phyloP scores from a whole-genome alignment of 345 rosid species.

The Brassica incana region DNA sequence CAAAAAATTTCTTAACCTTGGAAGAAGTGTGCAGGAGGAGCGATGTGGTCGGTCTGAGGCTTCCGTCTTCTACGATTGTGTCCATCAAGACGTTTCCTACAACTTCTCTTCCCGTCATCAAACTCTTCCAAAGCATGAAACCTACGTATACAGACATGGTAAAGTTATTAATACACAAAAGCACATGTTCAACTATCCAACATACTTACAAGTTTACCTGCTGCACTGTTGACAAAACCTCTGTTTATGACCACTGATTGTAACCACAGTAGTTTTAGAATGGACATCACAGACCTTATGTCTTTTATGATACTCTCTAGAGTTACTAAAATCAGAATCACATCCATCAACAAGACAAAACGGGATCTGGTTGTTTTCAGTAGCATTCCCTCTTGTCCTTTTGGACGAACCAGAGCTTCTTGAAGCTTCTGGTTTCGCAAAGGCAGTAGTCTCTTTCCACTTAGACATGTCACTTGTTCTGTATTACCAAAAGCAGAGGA shows the following conservation, averaged over 20 bases:
- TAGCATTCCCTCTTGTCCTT: constrained; percentile 51
- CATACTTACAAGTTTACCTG: constrained; percentile 48
- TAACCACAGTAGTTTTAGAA: constrained; percentile 73
- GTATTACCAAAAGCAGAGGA: constrained; percentile 30
- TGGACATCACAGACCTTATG: constrained; percentile 92
- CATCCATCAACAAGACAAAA: constrained; percentile 81
- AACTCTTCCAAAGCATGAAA: constrained; percentile 44
- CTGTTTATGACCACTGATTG: constrained; percentile 61
- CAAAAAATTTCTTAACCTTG: constrained; percentile 40
- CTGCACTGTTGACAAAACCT: constrained; percentile 96
- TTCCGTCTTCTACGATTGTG: constrained; percentile 44
- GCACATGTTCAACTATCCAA: neutral
- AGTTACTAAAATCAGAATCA: constrained; percentile 60
- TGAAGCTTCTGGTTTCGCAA: constrained; percentile 27
- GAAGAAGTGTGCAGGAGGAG: constrained; percentile 23
- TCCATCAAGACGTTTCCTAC: constrained; percentile 48
- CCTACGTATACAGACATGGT: constrained; percentile 2
- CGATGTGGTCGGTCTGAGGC: constrained; percentile 27
- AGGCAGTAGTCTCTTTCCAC: constrained; percentile 45
- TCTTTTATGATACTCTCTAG: constrained; percentile 76
- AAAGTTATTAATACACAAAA: neutral
- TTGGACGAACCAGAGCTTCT: constrained; percentile 48
- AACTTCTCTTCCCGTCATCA: constrained; percentile 49
- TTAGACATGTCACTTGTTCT: constrained; percentile 38
- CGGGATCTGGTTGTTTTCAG: constrained; percentile 37